A percentile compares a stretch with the other conserved stretches of the same genome.
These are phyloP conservation scores for Macrophomina pseudophaseolina DNA, from an alignment of 2,329 filamentous ascomycete species.

Conservation along the genomic window DNA sequence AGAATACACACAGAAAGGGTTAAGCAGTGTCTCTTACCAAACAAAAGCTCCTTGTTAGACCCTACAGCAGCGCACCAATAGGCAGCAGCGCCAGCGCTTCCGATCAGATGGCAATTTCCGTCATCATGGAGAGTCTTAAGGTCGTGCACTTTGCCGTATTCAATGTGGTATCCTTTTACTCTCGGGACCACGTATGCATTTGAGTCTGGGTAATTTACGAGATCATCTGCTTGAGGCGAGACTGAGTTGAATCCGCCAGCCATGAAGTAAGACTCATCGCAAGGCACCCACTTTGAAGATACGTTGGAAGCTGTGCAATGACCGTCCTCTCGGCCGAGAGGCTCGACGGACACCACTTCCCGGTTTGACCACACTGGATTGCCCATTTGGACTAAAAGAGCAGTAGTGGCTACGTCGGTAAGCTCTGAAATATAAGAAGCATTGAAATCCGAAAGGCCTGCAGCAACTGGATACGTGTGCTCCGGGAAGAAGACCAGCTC, in stretches of 20 bases:
- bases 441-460: constrained; percentile 17
- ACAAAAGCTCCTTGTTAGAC: constrained; percentile 12
- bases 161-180: constrained; percentile 15
- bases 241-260: constrained; percentile 12
- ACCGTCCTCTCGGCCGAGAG: neutral
- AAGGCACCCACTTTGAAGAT: constrained; percentile 4
- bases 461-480: neutral
- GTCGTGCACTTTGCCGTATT: constrained; percentile 14
- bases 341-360: neutral
- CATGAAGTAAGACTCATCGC: constrained; percentile 21
- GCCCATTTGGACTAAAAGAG: constrained; percentile 15
- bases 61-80: constrained; percentile 12
- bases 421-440: constrained; percentile 7
- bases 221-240: constrained; percentile 20
- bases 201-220: constrained; percentile 6
- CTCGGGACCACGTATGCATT: constrained; percentile 15
- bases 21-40: neutral
- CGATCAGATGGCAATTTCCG: constrained; percentile 9
- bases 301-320: constrained; percentile 2
- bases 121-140: constrained; percentile 1
- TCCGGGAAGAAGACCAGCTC: constrained; percentile 20
- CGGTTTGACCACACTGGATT: constrained; percentile 11
- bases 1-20: neutral
- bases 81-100: constrained; percentile 4
- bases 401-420: neutral